A percentile compares a stretch with the other conserved stretches of the same genome.
phyloP scores from a whole-genome alignment of 2,329 filamentous ascomycete species.

The Dothistroma pini region DNA sequence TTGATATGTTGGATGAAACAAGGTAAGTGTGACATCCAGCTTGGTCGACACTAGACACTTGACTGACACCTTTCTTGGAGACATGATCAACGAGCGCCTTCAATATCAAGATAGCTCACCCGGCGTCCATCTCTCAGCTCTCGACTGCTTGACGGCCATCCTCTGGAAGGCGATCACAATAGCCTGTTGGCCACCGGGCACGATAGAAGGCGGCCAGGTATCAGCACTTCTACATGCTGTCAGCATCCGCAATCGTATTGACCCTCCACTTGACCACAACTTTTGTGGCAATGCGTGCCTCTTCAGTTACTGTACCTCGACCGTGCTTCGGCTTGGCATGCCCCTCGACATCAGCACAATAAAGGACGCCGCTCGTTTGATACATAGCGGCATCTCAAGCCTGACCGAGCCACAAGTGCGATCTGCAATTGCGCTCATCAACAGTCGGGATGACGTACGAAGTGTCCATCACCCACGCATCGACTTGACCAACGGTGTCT shows the following conservation, averaged over 20 bases:
- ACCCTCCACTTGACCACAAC: conserved; percentile 9
- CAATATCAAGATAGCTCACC: conserved; percentile 3
- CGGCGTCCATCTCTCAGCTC: conserved; percentile 6
- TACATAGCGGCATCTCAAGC: conserved; percentile 4
- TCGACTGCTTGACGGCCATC: conserved; percentile 21
- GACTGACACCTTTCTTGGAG: neutral
- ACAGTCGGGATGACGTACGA: conserved; percentile 11
- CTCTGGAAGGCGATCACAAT: conserved; percentile 23
- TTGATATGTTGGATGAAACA: conserved; percentile 13
- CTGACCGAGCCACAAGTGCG: conserved; percentile 15
- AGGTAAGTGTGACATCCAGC: neutral
- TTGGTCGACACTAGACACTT: neutral
- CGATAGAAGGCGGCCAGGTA: neutral
- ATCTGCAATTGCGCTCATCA: conserved; percentile 20
- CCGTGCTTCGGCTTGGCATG: conserved; percentile 8
- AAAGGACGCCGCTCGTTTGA: conserved; percentile 1
- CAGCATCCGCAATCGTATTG: conserved; percentile 16
- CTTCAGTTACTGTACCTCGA: conserved; percentile 7
- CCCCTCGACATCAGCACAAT: conserved; percentile 19
- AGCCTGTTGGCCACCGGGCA: conserved; percentile 10
- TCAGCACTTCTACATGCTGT: conserved; percentile 10
- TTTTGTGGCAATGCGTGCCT: conserved; percentile 18
- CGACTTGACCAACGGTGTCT: conserved; percentile 13
- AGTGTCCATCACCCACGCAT: neutral
- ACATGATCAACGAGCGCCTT: conserved; percentile 19